A percentile compares a stretch with the other conserved stretches of the same genome.
Conservation (phyloP, 495 filamentous ascomycete genomes). For the Penicillium roqueforti region DNA sequence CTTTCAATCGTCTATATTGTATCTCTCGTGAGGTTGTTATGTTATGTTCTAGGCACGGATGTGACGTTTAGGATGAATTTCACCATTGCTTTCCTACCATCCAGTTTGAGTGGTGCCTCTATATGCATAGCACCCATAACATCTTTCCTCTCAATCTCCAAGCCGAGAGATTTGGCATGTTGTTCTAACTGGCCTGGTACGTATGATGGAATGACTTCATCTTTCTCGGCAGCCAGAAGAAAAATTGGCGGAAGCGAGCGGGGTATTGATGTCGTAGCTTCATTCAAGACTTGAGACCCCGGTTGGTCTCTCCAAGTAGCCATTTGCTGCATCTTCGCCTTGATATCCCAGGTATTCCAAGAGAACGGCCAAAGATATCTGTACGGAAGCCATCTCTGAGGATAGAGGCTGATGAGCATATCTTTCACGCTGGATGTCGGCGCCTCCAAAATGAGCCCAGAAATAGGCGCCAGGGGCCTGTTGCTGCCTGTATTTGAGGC, state of each 20-base stretch:
- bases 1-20: neutral
- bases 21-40: neutral
- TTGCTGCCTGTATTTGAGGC: neutral
- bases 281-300: neutral
- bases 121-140: slow-evolving; percentile 52
- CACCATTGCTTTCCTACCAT: slow-evolving; percentile 43
- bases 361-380: slow-evolving; percentile 54
- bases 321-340: slow-evolving; percentile 31
- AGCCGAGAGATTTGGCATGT: slow-evolving; percentile 26
- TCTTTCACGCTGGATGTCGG: slow-evolving; percentile 68
- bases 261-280: neutral
- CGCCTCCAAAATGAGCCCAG: slow-evolving; percentile 66
- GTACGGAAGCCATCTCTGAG: slow-evolving; percentile 80
- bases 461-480: slow-evolving; percentile 27
- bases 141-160: slow-evolving; percentile 30
- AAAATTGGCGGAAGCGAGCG: slow-evolving; percentile 40
- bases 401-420: slow-evolving; percentile 72
- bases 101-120: slow-evolving; percentile 38
- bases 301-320: slow-evolving; percentile 21
- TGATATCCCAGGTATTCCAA: slow-evolving; percentile 52
- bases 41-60: neutral
- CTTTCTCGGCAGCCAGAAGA: slow-evolving; percentile 58
- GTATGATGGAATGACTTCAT: slow-evolving; percentile 63
- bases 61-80: slow-evolving; percentile 22
- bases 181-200: slow-evolving; percentile 49